phyloP scores from a whole-genome alignment of 2,329 filamentous ascomycete genomes.

The Sporothrix brunneoviolacea region DNA sequence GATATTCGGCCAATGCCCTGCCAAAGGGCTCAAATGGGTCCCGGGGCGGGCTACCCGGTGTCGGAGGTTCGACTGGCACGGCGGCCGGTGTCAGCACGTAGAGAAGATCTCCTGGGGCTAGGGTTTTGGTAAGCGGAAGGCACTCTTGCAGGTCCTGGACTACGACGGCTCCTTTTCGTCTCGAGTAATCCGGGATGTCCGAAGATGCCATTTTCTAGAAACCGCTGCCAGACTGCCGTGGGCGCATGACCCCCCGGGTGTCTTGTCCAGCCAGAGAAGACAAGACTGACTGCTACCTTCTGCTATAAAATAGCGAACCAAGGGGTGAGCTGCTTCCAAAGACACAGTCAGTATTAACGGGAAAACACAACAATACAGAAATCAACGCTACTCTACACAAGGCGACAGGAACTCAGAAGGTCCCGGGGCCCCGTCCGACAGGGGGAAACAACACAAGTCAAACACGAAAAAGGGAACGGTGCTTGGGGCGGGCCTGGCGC shows the following conservation, averaged over 20 bases:
- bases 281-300: neutral
- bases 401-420: no score
- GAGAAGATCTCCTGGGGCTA: slow-evolving; percentile 47
- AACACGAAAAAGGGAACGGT: no score
- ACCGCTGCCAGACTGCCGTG: slow-evolving; percentile 2
- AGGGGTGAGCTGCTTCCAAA: no score
- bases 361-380: no score
- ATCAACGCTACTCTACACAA: no score
- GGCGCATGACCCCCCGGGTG: slow-evolving; percentile 9
- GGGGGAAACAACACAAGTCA: no score
- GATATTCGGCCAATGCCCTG: slow-evolving; percentile 51
- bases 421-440: no score
- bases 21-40: slow-evolving; percentile 72
- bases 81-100: slow-evolving; percentile 55
- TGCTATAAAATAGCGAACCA: neutral
- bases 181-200: slow-evolving; percentile 20
- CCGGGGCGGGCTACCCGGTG: slow-evolving; percentile 29
- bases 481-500: no score
- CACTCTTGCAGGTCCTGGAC: slow-evolving; percentile 38
- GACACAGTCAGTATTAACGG: no score
- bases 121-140: slow-evolving; percentile 39
- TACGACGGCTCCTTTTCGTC: slow-evolving; percentile 21
- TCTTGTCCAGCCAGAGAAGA: neutral
- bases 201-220: slow-evolving; percentile 16
- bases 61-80: slow-evolving; percentile 35